Evolutionary conservation across 1,139 yeast genomes (phyloP).

Genomic region (Yamadazyma dendronema): DNA sequence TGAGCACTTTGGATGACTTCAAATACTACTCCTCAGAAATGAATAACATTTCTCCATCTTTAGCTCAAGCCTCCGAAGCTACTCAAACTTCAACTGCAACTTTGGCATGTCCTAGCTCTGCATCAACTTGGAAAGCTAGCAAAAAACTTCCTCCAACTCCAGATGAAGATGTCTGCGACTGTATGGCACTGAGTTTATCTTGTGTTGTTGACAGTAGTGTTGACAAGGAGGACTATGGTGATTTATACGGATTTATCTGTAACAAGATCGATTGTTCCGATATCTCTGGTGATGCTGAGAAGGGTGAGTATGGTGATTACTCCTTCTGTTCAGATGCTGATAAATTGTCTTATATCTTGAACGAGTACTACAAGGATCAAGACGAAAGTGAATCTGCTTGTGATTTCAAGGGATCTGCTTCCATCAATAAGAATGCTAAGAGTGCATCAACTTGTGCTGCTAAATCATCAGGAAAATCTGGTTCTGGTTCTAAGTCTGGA

Average conservation of each 20-base stretch:
- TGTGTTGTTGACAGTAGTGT: constrained; percentile 52
- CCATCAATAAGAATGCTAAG: constrained; percentile 39
- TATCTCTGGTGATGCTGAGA: constrained; percentile 57
- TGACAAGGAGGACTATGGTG: constrained; percentile 47
- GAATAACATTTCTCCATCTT: constrained; percentile 47
- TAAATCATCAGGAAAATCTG: constrained; percentile 34
- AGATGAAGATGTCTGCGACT: constrained; percentile 56
- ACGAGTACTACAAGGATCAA: constrained; percentile 54
- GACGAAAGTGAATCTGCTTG: constrained; percentile 51
- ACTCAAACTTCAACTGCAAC: constrained; percentile 24
- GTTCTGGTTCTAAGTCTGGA: constrained; percentile 24
- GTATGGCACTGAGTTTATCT: constrained; percentile 46
- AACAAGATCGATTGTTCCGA: constrained; percentile 48
- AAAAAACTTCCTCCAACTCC: constrained; percentile 69
- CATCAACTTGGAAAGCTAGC: constrained; percentile 53
- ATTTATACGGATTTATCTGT: constrained; percentile 55
- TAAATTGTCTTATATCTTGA: constrained; percentile 60
- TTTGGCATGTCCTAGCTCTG: constrained; percentile 52
- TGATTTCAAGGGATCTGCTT: constrained; percentile 66
- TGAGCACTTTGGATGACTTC: constrained; percentile 48
- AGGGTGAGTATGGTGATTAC: constrained; percentile 61
- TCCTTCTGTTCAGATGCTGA: constrained; percentile 60
- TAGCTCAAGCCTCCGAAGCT: constrained; percentile 27
- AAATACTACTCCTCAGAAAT: constrained; percentile 56
- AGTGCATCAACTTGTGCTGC: constrained; percentile 56